phyloP scores from a whole-genome alignment of 306 rosid genomes.

The Amphicarpaea edgeworthii region DNA sequence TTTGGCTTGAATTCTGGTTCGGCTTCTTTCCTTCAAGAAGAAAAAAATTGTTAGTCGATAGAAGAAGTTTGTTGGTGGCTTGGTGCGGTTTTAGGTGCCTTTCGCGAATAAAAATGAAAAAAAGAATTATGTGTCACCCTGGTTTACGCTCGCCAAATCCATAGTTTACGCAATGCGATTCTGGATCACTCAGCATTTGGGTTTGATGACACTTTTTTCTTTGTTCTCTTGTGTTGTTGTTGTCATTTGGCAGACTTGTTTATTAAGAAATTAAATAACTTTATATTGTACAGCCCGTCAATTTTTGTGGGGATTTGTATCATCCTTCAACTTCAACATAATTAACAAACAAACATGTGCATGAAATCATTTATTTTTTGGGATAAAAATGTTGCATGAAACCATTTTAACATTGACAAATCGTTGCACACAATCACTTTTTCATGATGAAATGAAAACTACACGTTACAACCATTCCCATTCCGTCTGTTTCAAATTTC shows the following conservation, averaged over 20 bases:
- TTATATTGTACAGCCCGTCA: no score
- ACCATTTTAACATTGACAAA: background rate
- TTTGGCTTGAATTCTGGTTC: conserved; percentile 30
- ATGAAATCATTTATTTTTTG: background rate
- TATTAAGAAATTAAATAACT: background rate
- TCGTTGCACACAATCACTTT: background rate
- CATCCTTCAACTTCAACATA: background rate
- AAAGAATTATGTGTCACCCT: background rate
- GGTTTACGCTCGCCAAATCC: background rate
- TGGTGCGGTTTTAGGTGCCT: conserved; percentile 32
- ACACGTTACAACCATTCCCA: background rate
- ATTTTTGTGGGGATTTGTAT: background rate
- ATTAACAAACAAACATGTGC: background rate
- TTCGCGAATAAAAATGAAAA: background rate
- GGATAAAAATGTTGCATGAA: background rate
- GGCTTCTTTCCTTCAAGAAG: conserved; percentile 28
- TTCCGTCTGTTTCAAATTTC: background rate
- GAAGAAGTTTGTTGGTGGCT: conserved; percentile 27
- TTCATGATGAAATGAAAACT: background rate
- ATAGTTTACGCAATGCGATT: background rate
- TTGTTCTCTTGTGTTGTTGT: background rate
- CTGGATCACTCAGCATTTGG: background rate
- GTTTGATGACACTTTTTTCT: no score
- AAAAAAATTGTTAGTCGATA: conserved; percentile 43
- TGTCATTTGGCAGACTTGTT: background rate